phyloP scores from a whole-genome alignment of 371 early-diverging fungal species.

The Antonospora locustae region DNA sequence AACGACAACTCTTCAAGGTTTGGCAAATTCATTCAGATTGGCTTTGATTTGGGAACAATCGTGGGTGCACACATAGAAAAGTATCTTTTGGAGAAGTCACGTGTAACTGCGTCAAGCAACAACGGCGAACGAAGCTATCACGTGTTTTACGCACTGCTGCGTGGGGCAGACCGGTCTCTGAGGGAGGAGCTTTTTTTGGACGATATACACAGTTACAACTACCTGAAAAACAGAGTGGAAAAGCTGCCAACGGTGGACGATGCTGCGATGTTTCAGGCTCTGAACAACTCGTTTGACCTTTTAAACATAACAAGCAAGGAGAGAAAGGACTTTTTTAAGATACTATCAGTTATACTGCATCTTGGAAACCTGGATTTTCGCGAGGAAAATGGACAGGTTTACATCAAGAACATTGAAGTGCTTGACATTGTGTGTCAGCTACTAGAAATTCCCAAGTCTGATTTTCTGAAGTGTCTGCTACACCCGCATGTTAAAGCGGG shows the following conservation, averaged over 20 bases:
- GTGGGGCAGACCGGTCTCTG: conserved; percentile 58
- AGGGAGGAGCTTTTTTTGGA: conserved; percentile 6
- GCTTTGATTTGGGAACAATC: conserved; percentile 75
- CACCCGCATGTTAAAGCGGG: conserved; percentile 82
- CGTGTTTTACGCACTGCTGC: conserved; percentile 86
- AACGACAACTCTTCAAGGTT: conserved; percentile 98
- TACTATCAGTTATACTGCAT: conserved; percentile 78
- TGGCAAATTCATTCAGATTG: conserved; percentile 95
- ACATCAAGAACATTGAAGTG: conserved; percentile 62
- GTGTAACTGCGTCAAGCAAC: conserved; percentile 72
- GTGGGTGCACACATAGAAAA: conserved; percentile 87
- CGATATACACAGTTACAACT: conserved; percentile 62
- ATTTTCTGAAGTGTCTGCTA: conserved; percentile 70
- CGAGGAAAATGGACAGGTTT: conserved; percentile 68
- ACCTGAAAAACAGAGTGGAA: conserved; percentile 65
- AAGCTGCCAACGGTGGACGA: conserved; percentile 82
- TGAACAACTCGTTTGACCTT: conserved; percentile 66
- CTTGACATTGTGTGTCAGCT: conserved; percentile 77
- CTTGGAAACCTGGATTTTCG: conserved; percentile 74
- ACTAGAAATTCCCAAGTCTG: conserved; percentile 70
- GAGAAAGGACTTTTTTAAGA: conserved; percentile 64
- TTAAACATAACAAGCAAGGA: conserved; percentile 67
- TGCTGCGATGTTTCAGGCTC: conserved; percentile 62
- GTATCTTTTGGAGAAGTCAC: conserved; percentile 89
- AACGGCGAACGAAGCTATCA: conserved; percentile 85